Conservation (phyloP, 306 rosid species). For the Medicago ruthenica region DNA sequence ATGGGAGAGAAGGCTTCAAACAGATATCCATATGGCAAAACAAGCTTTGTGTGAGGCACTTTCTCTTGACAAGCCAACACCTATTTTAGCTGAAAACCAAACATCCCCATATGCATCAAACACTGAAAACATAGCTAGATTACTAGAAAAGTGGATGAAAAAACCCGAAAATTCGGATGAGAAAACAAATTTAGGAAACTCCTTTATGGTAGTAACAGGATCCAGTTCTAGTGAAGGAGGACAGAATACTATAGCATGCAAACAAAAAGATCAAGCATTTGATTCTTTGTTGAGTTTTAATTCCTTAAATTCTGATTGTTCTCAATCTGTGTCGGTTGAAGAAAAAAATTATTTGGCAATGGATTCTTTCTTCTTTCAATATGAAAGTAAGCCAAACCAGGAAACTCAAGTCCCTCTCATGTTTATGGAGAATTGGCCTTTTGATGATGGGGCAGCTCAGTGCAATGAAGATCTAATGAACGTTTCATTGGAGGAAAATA, state of each 20-base stretch:
- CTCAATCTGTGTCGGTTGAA: constrained; percentile 51
- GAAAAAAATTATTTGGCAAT: constrained; percentile 34
- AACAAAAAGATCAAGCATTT: constrained; percentile 47
- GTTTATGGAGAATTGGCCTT: constrained; percentile 82
- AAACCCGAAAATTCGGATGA: constrained; percentile 51
- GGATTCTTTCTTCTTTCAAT: constrained; percentile 46
- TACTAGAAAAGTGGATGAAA: constrained; percentile 78
- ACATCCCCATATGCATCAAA: constrained; percentile 65
- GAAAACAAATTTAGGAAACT: neutral
- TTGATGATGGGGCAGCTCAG: constrained; percentile 65
- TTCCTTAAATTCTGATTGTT: constrained; percentile 55
- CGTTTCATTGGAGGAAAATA: constrained; percentile 60
- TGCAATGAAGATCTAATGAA: constrained; percentile 60
- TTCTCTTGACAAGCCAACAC: constrained; percentile 63
- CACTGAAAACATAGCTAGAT: constrained; percentile 72
- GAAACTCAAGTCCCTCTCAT: constrained; percentile 65
- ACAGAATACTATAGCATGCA: constrained; percentile 43
- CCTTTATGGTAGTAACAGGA: neutral
- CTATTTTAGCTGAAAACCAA: constrained; percentile 19
- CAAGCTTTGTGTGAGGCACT: constrained; percentile 88
- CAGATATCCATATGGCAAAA: constrained; percentile 90
- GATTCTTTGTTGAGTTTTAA: constrained; percentile 66
- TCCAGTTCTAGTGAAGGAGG: constrained; percentile 61
- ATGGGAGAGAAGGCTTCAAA: constrained; percentile 96
- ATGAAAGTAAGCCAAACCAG: constrained; percentile 54